Evolutionary conservation across 2,329 filamentous ascomycete genomes (phyloP), one percentile per base, ranked within the genome.

Genomic region (Phialophora macrospora): DNA sequence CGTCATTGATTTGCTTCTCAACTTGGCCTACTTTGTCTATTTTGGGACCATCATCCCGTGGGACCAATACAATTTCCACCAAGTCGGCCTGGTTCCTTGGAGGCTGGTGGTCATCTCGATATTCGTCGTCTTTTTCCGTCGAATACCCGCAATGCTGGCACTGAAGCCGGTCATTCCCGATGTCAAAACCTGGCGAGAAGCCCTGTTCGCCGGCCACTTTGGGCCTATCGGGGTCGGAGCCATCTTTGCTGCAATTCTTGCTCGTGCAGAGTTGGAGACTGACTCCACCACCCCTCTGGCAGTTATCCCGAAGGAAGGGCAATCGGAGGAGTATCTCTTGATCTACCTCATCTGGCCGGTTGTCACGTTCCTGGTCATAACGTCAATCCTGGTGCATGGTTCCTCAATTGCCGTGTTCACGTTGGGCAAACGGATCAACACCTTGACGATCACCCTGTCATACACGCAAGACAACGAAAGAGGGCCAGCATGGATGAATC

Each of bases 371-470:
- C 82, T 99, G 74, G 94, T 99, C 67, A 91, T 99, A 60, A 85
- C 91, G 3, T 99, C 95, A 12, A 99, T 99, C 73, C 80, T 98
- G 44, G 92, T 99, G 1, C 95, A 99, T 74, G 95, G 95, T 24
- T 98, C 95, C n/a, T 98, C 95, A 0, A 90, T 99, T 72, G 95
- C 95, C 4, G 95, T 99, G 8, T 99, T 99, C 74, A 98, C 95
- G 0, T 86, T 99, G 1, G 95, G 95, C 73, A 99, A 98, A 79
- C 93, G 91, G 67, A 99, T 99, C 85, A 98, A 98, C 80, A 98
- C 95, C 0, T 80, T 99, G 71, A 93, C 92, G 0, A 84, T 99
- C 67, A 97, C 95, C 62, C 91, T 99, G 86, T 97, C 95, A 0
- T 99, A 98, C 80, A 99, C 95, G 0, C 87, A 90, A 67, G 93